Evolutionary conservation across 164 flowering plant genomes (phyloP), one percentile per base, ranked within the genome.

Genomic region (Chloranthus sessilifolius): DNA sequence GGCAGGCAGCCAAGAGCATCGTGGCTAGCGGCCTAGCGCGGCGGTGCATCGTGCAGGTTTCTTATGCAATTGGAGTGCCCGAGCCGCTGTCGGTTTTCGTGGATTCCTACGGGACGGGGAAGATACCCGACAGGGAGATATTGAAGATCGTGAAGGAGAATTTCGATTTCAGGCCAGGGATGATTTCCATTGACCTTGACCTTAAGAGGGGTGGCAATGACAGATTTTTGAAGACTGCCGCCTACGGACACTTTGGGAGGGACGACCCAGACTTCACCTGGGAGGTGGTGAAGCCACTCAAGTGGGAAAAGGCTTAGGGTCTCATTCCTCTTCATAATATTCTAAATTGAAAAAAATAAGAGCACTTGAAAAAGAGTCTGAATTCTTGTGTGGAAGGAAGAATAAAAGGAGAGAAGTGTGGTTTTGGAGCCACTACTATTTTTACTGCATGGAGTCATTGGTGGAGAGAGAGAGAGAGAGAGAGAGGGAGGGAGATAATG

Each of bases 1-100:
- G 88, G 60, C 88, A 81, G 64, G 88, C 88, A 11, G 84, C 83
- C 17, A 81, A 81, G 75, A 81, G 88, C 48, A 69, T 78, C 24
- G 88, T 81, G 36, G 79, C 82, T 3, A 60, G 75, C 7, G 80
- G 88, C 31, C 80, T 78, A 43, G 84, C 88, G 1, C 70, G 87
- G 1, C 74, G 83, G 23, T 81, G 87, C 52, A 56, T 81, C 63
- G 87, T 81, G 72, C 84, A 81, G 59, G 77, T 81, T 5, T 81
- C 88, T 2, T 81, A 81, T 50, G 88, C 88, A 9, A 81, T 81
- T 56, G 88, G 88, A 34, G 82, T 81, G 6, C 80, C 83, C 0
- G 83, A 78, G 55, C 87, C 87, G 1, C 41, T 81, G 21, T 78
- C 88, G 0, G 83, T 78, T 29, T 76, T 72, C 43, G 88, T 78